Percentiles rank a stretch among this genome's conserved stretches.
Conservation (phyloP, 257 asterid species). For the Nicotiana paniculata region DNA sequence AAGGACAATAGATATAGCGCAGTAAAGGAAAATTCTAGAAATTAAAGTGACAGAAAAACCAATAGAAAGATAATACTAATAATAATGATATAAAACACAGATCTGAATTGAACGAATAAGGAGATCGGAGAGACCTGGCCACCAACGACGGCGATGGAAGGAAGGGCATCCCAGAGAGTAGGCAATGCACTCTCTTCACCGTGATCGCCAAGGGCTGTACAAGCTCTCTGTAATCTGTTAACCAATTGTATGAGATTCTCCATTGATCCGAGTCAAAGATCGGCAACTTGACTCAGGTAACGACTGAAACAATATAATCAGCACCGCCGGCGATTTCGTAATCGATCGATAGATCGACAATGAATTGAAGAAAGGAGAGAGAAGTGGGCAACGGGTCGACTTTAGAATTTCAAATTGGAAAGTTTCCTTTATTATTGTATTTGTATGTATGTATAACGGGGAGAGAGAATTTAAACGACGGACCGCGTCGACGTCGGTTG, state of each 20-base stretch:
- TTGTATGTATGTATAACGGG: neutral
- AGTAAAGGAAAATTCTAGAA: neutral
- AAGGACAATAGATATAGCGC: neutral
- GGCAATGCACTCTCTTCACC: conserved; percentile 90
- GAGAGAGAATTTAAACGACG: conserved; percentile 17
- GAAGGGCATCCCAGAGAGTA: conserved; percentile 95
- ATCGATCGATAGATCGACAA: conserved; percentile 6
- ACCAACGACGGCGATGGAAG: conserved; percentile 94
- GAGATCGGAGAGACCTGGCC: conserved; percentile 61
- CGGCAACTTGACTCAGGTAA: conserved; percentile 28
- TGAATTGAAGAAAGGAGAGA: conserved; percentile 7
- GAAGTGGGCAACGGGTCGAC: conserved; percentile 8
- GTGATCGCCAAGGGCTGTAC: conserved; percentile 92
- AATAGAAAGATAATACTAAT: no score
- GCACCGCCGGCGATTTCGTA: neutral
- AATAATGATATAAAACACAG: neutral
- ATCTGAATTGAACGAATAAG: conserved; percentile 4
- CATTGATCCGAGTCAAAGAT: conserved; percentile 39
- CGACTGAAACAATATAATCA: neutral
- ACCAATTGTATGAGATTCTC: conserved; percentile 84
- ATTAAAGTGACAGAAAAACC: neutral
- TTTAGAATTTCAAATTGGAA: conserved; percentile 1
- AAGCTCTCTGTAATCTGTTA: conserved; percentile 86
- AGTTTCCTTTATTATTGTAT: neutral
- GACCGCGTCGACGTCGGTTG: conserved; percentile 32